phyloP scores from a whole-genome alignment of 495 filamentous ascomycete genomes.

The Tricharina praecox region DNA sequence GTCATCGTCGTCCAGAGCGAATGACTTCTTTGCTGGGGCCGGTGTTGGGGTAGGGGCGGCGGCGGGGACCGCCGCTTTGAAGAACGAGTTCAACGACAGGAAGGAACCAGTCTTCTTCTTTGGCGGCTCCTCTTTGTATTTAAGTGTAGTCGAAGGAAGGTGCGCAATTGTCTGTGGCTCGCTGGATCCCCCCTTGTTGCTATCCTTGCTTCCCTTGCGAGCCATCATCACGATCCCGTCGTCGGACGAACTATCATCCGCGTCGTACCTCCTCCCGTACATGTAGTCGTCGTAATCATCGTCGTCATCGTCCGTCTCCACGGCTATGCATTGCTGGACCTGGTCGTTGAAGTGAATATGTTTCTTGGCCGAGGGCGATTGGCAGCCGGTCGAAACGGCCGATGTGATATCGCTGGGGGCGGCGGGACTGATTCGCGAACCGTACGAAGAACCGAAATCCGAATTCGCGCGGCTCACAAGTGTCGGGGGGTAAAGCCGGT shows the following conservation, averaged over 20 bases:
- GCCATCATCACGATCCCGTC: conserved; percentile 64
- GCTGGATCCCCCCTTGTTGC: conserved; percentile 22
- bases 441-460: conserved; percentile 23
- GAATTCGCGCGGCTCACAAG: conserved; percentile 32
- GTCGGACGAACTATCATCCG: conserved; percentile 54
- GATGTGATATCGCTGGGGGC: conserved; percentile 42
- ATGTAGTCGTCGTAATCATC: conserved; percentile 37
- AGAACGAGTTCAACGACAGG: conserved; percentile 18
- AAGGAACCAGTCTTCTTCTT: conserved; percentile 47
- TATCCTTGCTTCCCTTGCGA: conserved; percentile 19
- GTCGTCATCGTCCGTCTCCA: conserved; percentile 62
- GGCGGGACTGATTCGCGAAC: conserved; percentile 32
- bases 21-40: conserved; percentile 37
- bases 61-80: conserved; percentile 7
- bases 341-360: conserved; percentile 96
- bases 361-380: conserved; percentile 33
- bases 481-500: conserved; percentile 29
- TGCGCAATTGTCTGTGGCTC: conserved; percentile 89
- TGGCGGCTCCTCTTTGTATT: conserved; percentile 62
- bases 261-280: conserved; percentile 35
- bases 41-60: conserved; percentile 29
- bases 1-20: conserved; percentile 41
- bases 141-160: conserved; percentile 79
- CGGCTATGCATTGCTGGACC: conserved; percentile 88
- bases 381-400: conserved; percentile 39